These are phyloP conservation scores for Phytopythium helicoides DNA, from an alignment of 352 stramenopile genomes.

Conservation along the genomic window DNA sequence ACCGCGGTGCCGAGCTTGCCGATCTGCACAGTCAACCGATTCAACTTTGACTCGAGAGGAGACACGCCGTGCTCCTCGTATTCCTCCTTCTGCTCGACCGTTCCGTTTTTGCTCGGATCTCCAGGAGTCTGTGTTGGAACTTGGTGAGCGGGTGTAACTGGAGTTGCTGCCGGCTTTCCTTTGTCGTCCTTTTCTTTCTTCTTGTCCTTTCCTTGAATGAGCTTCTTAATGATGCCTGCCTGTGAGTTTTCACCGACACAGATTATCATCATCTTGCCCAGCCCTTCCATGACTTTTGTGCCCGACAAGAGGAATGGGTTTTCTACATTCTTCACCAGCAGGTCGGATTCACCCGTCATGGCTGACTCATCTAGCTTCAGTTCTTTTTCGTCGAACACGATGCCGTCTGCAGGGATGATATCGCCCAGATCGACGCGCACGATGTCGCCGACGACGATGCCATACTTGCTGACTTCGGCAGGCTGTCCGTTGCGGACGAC, in stretches of 20 bases:
- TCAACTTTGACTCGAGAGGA: slow-evolving; percentile 85
- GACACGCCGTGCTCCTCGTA: slow-evolving; percentile 63
- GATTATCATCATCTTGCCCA: slow-evolving; percentile 91
- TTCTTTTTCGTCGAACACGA: slow-evolving; percentile 83
- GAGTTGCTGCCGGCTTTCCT: background rate
- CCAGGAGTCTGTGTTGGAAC: slow-evolving; percentile 36
- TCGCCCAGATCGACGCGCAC: slow-evolving; percentile 81
- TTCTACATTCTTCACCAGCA: slow-evolving; percentile 80
- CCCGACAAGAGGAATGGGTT: slow-evolving; percentile 94
- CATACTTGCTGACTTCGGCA: slow-evolving; percentile 58
- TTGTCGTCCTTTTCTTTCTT: slow-evolving; percentile 55
- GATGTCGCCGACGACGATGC: slow-evolving; percentile 89
- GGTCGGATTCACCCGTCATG: slow-evolving; percentile 91
- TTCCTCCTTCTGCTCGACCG: slow-evolving; percentile 65
- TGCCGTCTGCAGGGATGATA: slow-evolving; percentile 87
- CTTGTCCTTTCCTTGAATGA: slow-evolving; percentile 75
- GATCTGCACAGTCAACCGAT: slow-evolving; percentile 79
- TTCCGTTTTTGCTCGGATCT: slow-evolving; percentile 75
- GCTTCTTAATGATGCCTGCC: slow-evolving; percentile 91
- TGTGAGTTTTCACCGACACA: slow-evolving; percentile 93
- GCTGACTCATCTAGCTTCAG: slow-evolving; percentile 88
- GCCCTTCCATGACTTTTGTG: slow-evolving; percentile 92
- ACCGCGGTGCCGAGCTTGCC: slow-evolving; percentile 75
- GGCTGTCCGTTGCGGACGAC: slow-evolving; percentile 62
- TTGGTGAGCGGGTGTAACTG: slow-evolving; percentile 5